phyloP scores from a whole-genome alignment of 129 eudicot genomes.

The Centella asiatica region DNA sequence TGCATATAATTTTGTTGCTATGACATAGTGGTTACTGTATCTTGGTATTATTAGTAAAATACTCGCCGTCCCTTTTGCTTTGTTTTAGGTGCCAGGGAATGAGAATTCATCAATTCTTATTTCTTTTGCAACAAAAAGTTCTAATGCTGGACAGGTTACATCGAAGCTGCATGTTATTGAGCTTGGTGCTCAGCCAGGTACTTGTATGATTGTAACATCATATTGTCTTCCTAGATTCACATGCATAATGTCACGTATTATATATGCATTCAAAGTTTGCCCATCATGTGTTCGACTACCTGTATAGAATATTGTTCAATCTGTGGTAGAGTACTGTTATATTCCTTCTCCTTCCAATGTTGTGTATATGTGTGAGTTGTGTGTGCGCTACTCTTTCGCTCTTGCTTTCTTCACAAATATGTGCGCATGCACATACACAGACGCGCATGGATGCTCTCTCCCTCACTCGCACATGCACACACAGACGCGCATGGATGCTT shows the following conservation, averaged over 20 bases:
- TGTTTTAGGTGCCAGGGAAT: slow-evolving; percentile 80
- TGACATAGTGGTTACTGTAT: background rate
- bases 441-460: no score
- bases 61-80: background rate
- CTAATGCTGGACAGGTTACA: slow-evolving; percentile 88
- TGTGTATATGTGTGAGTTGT: no score
- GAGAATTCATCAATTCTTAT: slow-evolving; percentile 91
- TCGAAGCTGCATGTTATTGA: slow-evolving; percentile 94
- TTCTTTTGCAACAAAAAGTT: slow-evolving; percentile 83
- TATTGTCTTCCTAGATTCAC: no score
- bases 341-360: no score
- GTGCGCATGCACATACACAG: no score
- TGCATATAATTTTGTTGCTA: slow-evolving; percentile 1
- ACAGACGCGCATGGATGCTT: no score
- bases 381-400: no score
- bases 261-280: no score
- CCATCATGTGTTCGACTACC: background rate
- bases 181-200: slow-evolving; percentile 99
- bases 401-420: no score
- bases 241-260: no score
- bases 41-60: background rate
- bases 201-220: background rate
- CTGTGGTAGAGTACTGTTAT: background rate
- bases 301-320: background rate
- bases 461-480: no score